These are phyloP conservation scores for Zymoseptoria crescenta DNA, from an alignment of 2,329 filamentous ascomycete genomes.

Conservation along the genomic window DNA sequence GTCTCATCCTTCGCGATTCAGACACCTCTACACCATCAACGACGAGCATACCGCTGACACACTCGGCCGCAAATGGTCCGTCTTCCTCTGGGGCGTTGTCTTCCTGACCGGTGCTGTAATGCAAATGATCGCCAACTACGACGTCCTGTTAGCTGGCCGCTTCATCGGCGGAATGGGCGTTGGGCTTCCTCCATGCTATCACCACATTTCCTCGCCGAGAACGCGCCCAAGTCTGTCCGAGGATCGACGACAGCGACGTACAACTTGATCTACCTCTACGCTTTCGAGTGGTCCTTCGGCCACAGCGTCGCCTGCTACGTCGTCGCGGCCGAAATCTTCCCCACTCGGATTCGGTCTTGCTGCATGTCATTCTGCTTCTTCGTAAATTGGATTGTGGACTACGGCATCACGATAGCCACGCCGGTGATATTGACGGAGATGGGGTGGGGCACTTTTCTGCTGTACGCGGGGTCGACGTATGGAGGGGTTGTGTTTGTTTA, in stretches of 20 bases:
- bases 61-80: slow-evolving; percentile 15
- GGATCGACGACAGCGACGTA: slow-evolving; percentile 16
- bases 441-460: slow-evolving; percentile 14
- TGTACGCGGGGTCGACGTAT: slow-evolving; percentile 16
- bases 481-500: slow-evolving; percentile 14
- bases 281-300: slow-evolving; percentile 59
- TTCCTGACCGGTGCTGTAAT: slow-evolving; percentile 12
- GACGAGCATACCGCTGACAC: too few relatives aligned
- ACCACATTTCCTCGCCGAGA: slow-evolving; percentile 15
- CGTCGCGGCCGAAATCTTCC: slow-evolving; percentile 69
- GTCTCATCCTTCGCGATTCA: too few relatives aligned
- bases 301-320: slow-evolving; percentile 54
- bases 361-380: slow-evolving; percentile 69
- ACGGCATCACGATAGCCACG: slow-evolving; percentile 66
- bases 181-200: slow-evolving; percentile 12
- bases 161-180: slow-evolving; percentile 17
- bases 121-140: slow-evolving; percentile 15
- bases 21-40: too few relatives aligned
- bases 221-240: slow-evolving; percentile 13
- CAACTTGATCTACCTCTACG: slow-evolving; percentile 45
- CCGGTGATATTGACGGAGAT: slow-evolving; percentile 38
- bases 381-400: slow-evolving; percentile 47
- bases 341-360: slow-evolving; percentile 62
- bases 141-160: slow-evolving; percentile 10
- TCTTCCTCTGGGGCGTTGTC: slow-evolving; percentile 13